phyloP scores from a whole-genome alignment of 208 protist species.

The Leishmania amazonensis region DNA sequence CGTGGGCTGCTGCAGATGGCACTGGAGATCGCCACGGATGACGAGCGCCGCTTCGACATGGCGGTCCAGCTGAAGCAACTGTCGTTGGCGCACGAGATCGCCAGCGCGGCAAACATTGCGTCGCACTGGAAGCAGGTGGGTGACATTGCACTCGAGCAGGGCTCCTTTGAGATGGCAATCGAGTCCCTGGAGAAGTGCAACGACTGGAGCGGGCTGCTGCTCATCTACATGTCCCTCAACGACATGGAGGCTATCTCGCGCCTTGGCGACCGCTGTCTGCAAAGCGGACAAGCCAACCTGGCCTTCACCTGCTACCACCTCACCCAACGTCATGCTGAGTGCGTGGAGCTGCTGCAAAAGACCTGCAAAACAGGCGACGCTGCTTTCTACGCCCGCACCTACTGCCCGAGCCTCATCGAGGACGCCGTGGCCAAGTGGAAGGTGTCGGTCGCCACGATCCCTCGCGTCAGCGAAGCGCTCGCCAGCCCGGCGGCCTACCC shows the following conservation, averaged over 20 bases:
- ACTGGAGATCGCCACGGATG: constrained; percentile 94
- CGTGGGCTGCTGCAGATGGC: constrained; percentile 93
- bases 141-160: constrained; percentile 88
- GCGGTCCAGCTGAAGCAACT: constrained; percentile 91
- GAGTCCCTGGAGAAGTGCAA: constrained; percentile 56
- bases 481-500: constrained; percentile 93
- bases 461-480: constrained; percentile 85
- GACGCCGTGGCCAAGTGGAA: constrained; percentile 92
- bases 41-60: constrained; percentile 96
- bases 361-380: constrained; percentile 92
- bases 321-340: constrained; percentile 69
- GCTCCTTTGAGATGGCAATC: constrained; percentile 85
- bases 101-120: constrained; percentile 51
- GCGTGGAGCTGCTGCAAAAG: constrained; percentile 86
- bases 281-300: constrained; percentile 89
- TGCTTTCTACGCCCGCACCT: constrained; percentile 97
- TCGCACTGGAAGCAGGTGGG: constrained; percentile 96
- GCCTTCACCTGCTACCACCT: constrained; percentile 95
- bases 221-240: constrained; percentile 77
- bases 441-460: constrained; percentile 66
- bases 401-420: constrained; percentile 81
- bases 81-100: constrained; percentile 80
- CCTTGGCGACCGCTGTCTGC: constrained; percentile 67
- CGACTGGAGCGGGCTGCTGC: constrained; percentile 77
- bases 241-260: constrained; percentile 70